These are phyloP conservation scores for Chlamydomonas sphaeroides DNA, from an alignment of 139 green algal species.

Conservation along the genomic window DNA sequence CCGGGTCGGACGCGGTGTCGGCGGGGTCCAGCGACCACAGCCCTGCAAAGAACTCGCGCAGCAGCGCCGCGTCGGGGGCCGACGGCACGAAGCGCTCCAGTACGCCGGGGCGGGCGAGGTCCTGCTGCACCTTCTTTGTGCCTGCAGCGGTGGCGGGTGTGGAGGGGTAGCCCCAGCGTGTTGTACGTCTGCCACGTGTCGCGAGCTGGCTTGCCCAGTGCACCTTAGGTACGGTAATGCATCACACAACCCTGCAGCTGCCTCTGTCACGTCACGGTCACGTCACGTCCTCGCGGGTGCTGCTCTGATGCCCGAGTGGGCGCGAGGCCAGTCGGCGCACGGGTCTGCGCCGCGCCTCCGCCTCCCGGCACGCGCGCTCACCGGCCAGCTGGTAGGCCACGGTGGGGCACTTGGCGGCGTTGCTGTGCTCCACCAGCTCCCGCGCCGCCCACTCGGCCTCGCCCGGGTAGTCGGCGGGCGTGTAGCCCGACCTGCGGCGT, in stretches of 20 bases:
- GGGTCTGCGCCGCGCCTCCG: too few species aligned
- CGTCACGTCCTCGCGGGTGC: too few species aligned
- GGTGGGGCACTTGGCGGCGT: conserved; percentile 88
- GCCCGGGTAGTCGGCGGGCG: conserved; percentile 88
- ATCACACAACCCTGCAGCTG: too few species aligned
- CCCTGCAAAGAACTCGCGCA: conserved; percentile 90
- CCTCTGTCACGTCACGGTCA: too few species aligned
- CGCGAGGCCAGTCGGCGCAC: too few species aligned
- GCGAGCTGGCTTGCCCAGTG: too few species aligned
- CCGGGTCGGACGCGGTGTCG: conserved; percentile 12
- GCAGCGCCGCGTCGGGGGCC: conserved; percentile 11
- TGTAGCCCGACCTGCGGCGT: conserved; percentile 83
- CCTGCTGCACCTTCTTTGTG: conserved; percentile 96
- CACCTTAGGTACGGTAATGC: too few species aligned
- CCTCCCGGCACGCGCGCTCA: not conserved
- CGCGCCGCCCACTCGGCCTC: conserved; percentile 85
- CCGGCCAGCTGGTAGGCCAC: conserved; percentile 93
- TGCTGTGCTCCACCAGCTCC: conserved; percentile 78
- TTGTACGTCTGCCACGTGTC: too few species aligned
- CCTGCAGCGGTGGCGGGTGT: conserved; percentile 62
- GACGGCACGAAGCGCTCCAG: conserved; percentile 51
- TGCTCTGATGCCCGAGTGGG: too few species aligned
- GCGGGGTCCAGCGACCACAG: conserved; percentile 89
- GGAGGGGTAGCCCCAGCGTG: too few species aligned
- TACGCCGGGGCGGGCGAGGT: conserved; percentile 70